Evolutionary conservation across 176 grass and related monocot genomes (phyloP).

Genomic region (Cocos nucifera): DNA sequence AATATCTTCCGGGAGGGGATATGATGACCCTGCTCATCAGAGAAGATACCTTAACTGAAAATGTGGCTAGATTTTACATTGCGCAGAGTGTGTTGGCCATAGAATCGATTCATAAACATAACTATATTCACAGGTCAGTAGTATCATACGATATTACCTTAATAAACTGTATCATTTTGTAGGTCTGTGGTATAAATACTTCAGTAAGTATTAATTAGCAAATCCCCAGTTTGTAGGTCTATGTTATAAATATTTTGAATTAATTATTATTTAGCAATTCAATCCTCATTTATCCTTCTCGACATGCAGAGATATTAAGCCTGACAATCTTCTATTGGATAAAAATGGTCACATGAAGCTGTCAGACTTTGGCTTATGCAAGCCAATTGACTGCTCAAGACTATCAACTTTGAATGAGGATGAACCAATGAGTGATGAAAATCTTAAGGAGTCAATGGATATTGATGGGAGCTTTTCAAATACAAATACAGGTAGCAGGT

Average conservation of each 20-base stretch:
- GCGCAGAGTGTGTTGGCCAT: constrained; percentile 91
- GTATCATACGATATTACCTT: too few relatives aligned
- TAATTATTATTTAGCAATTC: not conserved
- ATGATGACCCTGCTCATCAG: constrained; percentile 97
- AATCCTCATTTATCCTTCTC: not conserved
- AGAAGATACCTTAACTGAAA: constrained; percentile 90
- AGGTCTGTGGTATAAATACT: too few relatives aligned
- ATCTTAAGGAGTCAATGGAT: constrained; percentile 87
- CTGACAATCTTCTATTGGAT: constrained; percentile 90
- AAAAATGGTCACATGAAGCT: constrained; percentile 97
- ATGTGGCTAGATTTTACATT: constrained; percentile 87
- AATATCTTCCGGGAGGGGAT: constrained; percentile 95
- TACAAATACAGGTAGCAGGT: constrained; percentile 63
- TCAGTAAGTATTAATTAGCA: too few relatives aligned
- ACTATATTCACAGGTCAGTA: constrained; percentile 92
- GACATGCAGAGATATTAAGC: constrained; percentile 92
- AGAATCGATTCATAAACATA: constrained; percentile 96
- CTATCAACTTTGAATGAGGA: constrained; percentile 93
- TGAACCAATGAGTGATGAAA: constrained; percentile 80
- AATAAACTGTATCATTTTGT: too few relatives aligned
- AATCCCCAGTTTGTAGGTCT: too few relatives aligned
- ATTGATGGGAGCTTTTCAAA: constrained; percentile 55
- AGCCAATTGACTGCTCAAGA: constrained; percentile 90
- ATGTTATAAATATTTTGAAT: too few relatives aligned
- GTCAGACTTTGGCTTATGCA: constrained; percentile 96